phyloP scores from a whole-genome alignment of 768 basidiomycete genomes.

The Gloeophyllum trabeum region DNA sequence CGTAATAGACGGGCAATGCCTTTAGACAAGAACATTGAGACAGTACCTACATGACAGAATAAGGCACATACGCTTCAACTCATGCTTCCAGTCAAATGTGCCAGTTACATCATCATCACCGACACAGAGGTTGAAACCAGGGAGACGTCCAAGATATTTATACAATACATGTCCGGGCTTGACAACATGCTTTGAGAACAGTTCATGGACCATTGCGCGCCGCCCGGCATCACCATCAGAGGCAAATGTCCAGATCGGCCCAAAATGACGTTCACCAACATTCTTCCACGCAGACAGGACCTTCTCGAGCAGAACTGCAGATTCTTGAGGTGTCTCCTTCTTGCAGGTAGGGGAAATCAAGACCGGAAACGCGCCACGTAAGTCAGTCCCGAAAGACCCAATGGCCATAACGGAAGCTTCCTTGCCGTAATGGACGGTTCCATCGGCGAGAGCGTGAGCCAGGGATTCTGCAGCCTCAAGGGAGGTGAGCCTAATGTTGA shows the following conservation, averaged over 20 bases:
- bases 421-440: conserved; percentile 15
- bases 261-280: conserved; percentile 5
- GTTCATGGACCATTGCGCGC: conserved; percentile 7
- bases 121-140: conserved; percentile 8
- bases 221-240: conserved; percentile 12
- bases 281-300: conserved; percentile 7
- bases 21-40: not conserved
- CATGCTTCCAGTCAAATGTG: conserved; percentile 11
- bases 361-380: conserved; percentile 12
- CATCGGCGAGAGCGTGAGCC: conserved; percentile 9
- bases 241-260: conserved; percentile 7
- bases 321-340: conserved; percentile 2
- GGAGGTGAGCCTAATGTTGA: conserved; percentile 8
- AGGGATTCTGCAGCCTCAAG: conserved; percentile 6
- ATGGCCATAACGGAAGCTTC: conserved; percentile 18
- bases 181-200: conserved; percentile 8
- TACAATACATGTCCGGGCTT: conserved; percentile 5
- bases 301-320: conserved; percentile 1
- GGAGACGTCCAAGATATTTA: conserved; percentile 6
- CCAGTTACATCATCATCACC: conserved; percentile 8
- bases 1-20: conserved; percentile 7
- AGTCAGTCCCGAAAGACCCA: conserved; percentile 3
- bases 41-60: not conserved
- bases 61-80: conserved; percentile 10
- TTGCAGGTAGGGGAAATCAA: conserved; percentile 11